phyloP scores from a whole-genome alignment of 805 yeast species.

The Lachancea kluyveri region DNA sequence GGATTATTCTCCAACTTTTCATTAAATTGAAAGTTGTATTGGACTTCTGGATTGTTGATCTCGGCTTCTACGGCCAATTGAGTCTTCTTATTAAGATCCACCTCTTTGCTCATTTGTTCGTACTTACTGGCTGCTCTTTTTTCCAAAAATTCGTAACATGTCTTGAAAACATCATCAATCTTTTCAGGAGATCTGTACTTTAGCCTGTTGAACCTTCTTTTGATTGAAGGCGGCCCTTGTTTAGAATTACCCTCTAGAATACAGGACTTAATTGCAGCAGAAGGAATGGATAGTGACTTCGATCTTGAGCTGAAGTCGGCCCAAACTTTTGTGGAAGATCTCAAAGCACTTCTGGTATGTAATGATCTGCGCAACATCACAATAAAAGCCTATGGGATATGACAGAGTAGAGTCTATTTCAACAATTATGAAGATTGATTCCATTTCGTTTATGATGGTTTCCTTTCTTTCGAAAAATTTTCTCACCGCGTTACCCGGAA shows the following conservation, averaged over 20 bases:
- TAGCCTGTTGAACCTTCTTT: slow-evolving; percentile 35
- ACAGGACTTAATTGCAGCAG: slow-evolving; percentile 23
- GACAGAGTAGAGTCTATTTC: no score
- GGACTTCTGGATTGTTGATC: slow-evolving; percentile 75
- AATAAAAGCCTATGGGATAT: no score
- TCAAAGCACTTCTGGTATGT: slow-evolving; percentile 13
- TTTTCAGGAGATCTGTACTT: slow-evolving; percentile 65
- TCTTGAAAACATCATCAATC: slow-evolving; percentile 64
- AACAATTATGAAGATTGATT: no score
- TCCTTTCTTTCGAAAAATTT: no score
- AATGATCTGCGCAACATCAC: slow-evolving; percentile 22
- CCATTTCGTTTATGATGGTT: no score
- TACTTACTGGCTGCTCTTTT: slow-evolving; percentile 39
- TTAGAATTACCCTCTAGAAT: slow-evolving; percentile 31
- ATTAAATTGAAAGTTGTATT: slow-evolving; percentile 51
- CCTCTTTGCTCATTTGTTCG: slow-evolving; percentile 19
- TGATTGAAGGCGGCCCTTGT: slow-evolving; percentile 50
- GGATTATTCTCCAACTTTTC: slow-evolving; percentile 35
- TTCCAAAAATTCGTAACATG: slow-evolving; percentile 56
- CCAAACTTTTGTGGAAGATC: slow-evolving; percentile 23
- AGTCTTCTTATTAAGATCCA: slow-evolving; percentile 22
- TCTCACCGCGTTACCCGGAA: no score
- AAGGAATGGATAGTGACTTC: slow-evolving; percentile 24
- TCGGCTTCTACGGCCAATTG: slow-evolving; percentile 56
- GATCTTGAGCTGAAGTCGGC: slow-evolving; percentile 21